phyloP scores from a whole-genome alignment of 192 early-diverging fungal genomes.

The Gorgonomyces haynaldii region DNA sequence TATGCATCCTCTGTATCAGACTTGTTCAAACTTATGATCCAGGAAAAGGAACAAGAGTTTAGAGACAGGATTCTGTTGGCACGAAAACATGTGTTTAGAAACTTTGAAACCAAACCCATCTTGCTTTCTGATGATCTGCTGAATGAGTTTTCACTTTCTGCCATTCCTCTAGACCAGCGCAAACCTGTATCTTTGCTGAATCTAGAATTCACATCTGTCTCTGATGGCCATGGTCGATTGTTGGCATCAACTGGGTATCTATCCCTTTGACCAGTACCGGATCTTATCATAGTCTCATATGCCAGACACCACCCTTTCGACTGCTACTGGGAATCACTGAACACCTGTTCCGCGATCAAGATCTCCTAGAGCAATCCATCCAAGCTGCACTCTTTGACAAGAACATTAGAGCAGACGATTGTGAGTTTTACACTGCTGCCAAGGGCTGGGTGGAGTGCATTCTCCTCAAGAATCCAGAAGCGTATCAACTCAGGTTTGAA shows the following conservation, averaged over 20 bases:
- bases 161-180: constrained; percentile 28
- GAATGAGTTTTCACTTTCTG: constrained; percentile 77
- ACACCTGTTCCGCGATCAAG: constrained; percentile 72
- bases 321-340: constrained; percentile 92
- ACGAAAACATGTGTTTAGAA: constrained; percentile 77
- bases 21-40: constrained; percentile 92
- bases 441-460: constrained; percentile 92
- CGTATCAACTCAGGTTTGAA: constrained; percentile 75
- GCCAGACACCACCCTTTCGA: constrained; percentile 89
- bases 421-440: constrained; percentile 86
- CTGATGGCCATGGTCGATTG: constrained; percentile 89
- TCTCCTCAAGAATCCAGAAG: constrained; percentile 64
- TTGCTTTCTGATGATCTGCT: constrained; percentile 69
- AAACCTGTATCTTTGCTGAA: constrained; percentile 19
- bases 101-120: constrained; percentile 49
- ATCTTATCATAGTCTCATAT: constrained; percentile 89
- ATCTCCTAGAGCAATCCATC: constrained; percentile 79
- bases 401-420: constrained; percentile 46
- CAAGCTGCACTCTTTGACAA: constrained; percentile 63
- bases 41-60: constrained; percentile 71
- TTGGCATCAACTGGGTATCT: constrained; percentile 73
- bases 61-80: constrained; percentile 54
- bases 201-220: constrained; percentile 82
- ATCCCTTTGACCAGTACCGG: constrained; percentile 24
- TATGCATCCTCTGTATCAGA: constrained; percentile 79